These are phyloP conservation scores for Termitomyces sp. DNA, from an alignment of 768 basidiomycete species.

Conservation along the genomic window DNA sequence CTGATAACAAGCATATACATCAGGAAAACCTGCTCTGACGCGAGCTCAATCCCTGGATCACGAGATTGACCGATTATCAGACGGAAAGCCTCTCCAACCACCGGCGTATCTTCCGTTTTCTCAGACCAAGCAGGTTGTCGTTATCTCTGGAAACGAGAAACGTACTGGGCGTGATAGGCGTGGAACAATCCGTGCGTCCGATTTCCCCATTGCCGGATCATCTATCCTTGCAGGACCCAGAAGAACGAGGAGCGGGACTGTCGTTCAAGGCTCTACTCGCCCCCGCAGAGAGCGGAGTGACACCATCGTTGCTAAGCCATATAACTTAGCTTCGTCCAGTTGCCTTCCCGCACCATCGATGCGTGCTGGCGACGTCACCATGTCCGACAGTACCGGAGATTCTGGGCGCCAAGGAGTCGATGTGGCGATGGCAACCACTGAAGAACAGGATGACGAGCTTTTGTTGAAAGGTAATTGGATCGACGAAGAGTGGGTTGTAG, in stretches of 20 bases:
- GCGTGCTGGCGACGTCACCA: slow-evolving; percentile 5
- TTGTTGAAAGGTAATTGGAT: slow-evolving; percentile 18
- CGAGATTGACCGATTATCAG: slow-evolving; percentile 1
- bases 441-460: slow-evolving; percentile 15
- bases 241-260: slow-evolving; percentile 46
- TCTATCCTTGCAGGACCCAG: slow-evolving; percentile 18
- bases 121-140: neutral
- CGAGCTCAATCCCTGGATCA: slow-evolving; percentile 13
- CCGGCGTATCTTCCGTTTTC: slow-evolving; percentile 12
- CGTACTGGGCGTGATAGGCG: slow-evolving; percentile 30
- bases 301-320: slow-evolving; percentile 16
- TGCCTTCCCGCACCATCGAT: slow-evolving; percentile 5
- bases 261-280: slow-evolving; percentile 22
- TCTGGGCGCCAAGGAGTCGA: slow-evolving; percentile 14
- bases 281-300: slow-evolving; percentile 18
- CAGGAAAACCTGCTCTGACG: neutral
- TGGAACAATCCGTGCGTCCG: slow-evolving; percentile 48
- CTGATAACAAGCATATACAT: neutral
- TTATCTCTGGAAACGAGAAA: slow-evolving; percentile 4
- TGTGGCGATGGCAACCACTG: slow-evolving; percentile 16
- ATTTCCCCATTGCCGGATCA: slow-evolving; percentile 22
- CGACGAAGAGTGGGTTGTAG: slow-evolving; percentile 29
- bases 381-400: neutral
- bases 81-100: slow-evolving; percentile 6
- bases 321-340: neutral